A percentile compares a stretch with the other conserved stretches of the same genome.
These are phyloP conservation scores for Castanea crenata DNA, from an alignment of 306 rosid species.

Conservation along the genomic window DNA sequence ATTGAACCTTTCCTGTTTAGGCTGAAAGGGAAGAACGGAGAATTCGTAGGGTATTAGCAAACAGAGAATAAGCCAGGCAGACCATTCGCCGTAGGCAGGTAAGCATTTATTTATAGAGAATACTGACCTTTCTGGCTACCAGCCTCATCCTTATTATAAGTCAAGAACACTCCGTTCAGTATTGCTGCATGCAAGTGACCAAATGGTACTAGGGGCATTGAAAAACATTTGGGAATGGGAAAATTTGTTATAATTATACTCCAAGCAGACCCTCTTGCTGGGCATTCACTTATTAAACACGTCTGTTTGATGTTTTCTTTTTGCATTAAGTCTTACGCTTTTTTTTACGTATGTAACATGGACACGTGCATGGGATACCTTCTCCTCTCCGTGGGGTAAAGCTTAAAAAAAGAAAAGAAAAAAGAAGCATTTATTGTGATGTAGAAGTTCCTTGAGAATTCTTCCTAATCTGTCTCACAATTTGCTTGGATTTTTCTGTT, in stretches of 20 bases:
- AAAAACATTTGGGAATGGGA: too few relatives aligned
- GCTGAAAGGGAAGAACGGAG: slow-evolving; percentile 89
- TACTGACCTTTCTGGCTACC: too few relatives aligned
- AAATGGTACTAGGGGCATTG: too few relatives aligned
- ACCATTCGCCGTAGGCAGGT: slow-evolving; percentile 99
- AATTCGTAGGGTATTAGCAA: slow-evolving; percentile 84
- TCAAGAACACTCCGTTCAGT: too few relatives aligned
- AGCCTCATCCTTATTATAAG: too few relatives aligned
- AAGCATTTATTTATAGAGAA: neutral
- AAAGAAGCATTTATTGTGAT: neutral
- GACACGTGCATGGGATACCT: neutral
- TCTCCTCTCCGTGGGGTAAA: too few relatives aligned
- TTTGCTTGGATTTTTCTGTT: neutral
- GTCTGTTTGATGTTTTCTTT: neutral
- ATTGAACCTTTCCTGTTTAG: slow-evolving; percentile 35
- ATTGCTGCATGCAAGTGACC: too few relatives aligned
- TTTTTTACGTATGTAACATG: neutral
- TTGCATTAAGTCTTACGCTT: neutral
- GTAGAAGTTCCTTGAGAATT: neutral
- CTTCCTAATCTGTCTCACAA: neutral
- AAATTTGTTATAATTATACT: neutral
- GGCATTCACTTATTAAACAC: neutral
- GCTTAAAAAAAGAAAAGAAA: too few relatives aligned
- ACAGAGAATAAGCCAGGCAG: slow-evolving; percentile 96
- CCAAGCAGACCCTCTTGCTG: neutral